Conservation (phyloP, 2,329 filamentous ascomycete species). For the Sarocladium strictum region DNA sequence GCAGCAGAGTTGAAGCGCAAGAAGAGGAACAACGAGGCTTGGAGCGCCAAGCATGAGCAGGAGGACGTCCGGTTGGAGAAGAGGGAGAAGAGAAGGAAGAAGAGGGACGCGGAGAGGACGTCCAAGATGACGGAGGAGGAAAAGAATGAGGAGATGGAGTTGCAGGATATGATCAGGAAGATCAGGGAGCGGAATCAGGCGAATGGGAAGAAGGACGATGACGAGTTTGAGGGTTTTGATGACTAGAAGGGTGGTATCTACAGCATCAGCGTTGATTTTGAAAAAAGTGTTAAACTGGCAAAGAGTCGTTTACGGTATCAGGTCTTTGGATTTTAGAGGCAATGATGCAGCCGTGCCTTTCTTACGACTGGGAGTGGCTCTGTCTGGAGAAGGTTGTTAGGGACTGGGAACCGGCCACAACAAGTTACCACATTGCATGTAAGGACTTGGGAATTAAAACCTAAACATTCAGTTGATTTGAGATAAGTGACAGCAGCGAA, state of each 20-base stretch:
- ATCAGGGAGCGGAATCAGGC: conserved; percentile 53
- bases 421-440: too few relatives aligned
- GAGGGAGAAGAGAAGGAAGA: conserved; percentile 58
- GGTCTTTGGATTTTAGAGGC: too few relatives aligned
- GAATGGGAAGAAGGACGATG: conserved; percentile 34
- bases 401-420: too few relatives aligned
- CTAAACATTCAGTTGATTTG: too few relatives aligned
- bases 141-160: conserved; percentile 54
- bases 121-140: conserved; percentile 67
- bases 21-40: conserved; percentile 60
- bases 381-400: too few relatives aligned
- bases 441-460: too few relatives aligned
- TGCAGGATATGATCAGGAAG: conserved; percentile 57
- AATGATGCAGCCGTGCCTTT: too few relatives aligned
- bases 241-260: conserved; percentile 30
- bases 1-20: conserved; percentile 43
- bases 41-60: conserved; percentile 65
- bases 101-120: conserved; percentile 56
- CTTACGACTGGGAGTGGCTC: too few relatives aligned
- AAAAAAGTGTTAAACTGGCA: not conserved
- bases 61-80: conserved; percentile 57
- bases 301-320: too few relatives aligned
- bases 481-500: too few relatives aligned
- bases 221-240: conserved; percentile 56
- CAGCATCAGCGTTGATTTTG: conserved; percentile 4